These are phyloP conservation scores for Persicaria maculosa DNA, from an alignment of 148 eudicot species.

Conservation along the genomic window DNA sequence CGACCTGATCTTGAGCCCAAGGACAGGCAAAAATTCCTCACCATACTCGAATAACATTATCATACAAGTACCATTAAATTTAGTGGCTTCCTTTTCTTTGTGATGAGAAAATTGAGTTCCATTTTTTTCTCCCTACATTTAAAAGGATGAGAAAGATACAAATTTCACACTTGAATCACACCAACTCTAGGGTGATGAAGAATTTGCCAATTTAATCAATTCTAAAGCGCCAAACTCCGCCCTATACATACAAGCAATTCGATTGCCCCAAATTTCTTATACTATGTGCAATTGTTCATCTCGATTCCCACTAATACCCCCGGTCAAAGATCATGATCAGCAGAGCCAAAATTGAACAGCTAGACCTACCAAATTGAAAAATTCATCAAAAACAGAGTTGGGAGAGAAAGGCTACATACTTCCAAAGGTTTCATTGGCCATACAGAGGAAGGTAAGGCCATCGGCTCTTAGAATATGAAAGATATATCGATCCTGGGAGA, in stretches of 20 bases:
- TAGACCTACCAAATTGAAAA: background rate
- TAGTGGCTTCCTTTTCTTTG: background rate
- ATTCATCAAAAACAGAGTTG: background rate
- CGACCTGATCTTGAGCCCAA: background rate
- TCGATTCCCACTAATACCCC: background rate
- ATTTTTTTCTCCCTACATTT: background rate
- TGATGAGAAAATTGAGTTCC: background rate
- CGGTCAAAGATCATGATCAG: background rate
- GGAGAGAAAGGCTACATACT: conserved; percentile 31
- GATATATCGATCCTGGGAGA: conserved; percentile 88
- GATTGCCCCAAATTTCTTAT: background rate
- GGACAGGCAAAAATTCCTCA: background rate
- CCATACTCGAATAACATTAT: background rate
- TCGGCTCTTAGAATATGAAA: conserved; percentile 81
- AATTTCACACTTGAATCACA: background rate
- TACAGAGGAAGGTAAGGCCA: conserved; percentile 70
- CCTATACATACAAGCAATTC: background rate
- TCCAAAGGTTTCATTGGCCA: conserved; percentile 97
- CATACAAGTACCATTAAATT: background rate
- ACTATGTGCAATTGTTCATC: background rate
- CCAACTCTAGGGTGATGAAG: background rate
- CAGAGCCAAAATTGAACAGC: background rate
- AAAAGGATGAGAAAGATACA: background rate
- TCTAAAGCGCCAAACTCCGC: background rate
- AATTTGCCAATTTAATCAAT: background rate